Evolutionary conservation across 257 asterid genomes (phyloP).

Genomic region (Cruciata laevipes): DNA sequence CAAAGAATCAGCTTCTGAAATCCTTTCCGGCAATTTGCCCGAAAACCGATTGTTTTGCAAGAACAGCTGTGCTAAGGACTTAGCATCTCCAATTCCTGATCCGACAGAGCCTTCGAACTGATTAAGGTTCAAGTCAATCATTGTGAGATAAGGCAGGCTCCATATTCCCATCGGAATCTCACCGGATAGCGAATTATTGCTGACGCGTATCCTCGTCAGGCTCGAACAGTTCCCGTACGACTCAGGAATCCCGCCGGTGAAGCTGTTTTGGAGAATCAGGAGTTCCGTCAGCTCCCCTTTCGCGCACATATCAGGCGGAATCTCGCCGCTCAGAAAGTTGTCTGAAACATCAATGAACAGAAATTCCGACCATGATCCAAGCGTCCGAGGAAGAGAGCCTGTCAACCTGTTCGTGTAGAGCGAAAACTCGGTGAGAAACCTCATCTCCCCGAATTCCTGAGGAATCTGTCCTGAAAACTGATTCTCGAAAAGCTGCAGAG

Average conservation of each 20-base stretch:
- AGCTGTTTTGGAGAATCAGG: conserved; percentile 32
- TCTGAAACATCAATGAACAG: conserved; percentile 34
- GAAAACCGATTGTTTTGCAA: conserved; percentile 29
- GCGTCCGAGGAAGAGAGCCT: conserved; percentile 33
- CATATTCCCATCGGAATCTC: conserved; percentile 34
- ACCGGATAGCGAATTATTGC: conserved; percentile 39
- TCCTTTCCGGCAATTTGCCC: conserved; percentile 27
- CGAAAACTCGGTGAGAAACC: conserved; percentile 25
- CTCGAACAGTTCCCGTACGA: conserved; percentile 30
- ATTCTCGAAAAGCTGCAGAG: conserved; percentile 37
- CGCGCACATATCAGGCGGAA: conserved; percentile 46
- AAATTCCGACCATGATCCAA: conserved; percentile 37
- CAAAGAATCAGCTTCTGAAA: conserved; percentile 34
- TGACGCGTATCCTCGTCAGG: conserved; percentile 28
- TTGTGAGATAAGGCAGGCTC: conserved; percentile 27
- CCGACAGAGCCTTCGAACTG: conserved; percentile 36
- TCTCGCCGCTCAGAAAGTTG: conserved; percentile 29
- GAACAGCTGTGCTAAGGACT: conserved; percentile 30
- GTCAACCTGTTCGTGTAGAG: conserved; percentile 28
- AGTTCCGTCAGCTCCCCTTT: conserved; percentile 23
- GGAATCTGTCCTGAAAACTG: conserved; percentile 37
- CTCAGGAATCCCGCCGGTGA: conserved; percentile 35
- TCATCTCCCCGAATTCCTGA: conserved; percentile 32
- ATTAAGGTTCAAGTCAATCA: conserved; percentile 31
- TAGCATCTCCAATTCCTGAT: conserved; percentile 30